These are phyloP conservation scores for Kickxella alabastrina DNA, from an alignment of 192 early-diverging fungal genomes.

Conservation along the genomic window DNA sequence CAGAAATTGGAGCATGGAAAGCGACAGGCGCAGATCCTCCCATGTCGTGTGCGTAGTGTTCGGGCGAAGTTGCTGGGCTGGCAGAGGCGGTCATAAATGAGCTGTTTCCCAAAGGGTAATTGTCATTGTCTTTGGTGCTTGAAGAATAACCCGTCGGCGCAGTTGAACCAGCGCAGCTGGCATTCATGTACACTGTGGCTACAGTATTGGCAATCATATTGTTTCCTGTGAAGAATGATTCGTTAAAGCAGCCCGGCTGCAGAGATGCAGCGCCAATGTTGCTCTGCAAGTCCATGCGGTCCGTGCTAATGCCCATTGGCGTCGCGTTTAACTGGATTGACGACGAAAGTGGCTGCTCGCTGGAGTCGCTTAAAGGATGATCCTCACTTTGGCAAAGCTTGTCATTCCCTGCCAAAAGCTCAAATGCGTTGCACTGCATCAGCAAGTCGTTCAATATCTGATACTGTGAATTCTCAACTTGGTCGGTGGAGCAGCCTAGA, in stretches of 20 bases:
- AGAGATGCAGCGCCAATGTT: too few species aligned
- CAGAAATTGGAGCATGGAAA: constrained; percentile 8
- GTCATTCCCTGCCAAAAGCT: constrained; percentile 15
- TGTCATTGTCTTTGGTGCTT: too few species aligned
- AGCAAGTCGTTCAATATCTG: constrained; percentile 38
- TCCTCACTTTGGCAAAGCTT: too few species aligned
- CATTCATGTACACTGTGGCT: too few species aligned
- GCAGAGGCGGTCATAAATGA: constrained; percentile 12
- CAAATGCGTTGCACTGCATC: constrained; percentile 18
- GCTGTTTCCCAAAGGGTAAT: too few species aligned
- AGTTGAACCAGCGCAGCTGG: too few species aligned
- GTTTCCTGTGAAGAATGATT: too few species aligned
- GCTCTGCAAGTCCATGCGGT: too few species aligned
- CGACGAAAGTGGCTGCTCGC: neutral
- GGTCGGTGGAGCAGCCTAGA: neutral
- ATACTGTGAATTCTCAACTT: constrained; percentile 6
- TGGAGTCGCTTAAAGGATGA: too few species aligned
- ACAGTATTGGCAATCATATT: neutral
- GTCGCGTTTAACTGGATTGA: too few species aligned
- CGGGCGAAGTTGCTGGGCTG: neutral
- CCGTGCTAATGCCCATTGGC: too few species aligned
- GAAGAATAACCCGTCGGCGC: too few species aligned
- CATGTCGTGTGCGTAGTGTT: neutral
- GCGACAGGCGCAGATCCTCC: neutral
- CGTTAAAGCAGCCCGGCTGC: neutral